Base-by-base conservation (phyloP, 306 rosid species). In the Spatholobus suberectus region DNA sequence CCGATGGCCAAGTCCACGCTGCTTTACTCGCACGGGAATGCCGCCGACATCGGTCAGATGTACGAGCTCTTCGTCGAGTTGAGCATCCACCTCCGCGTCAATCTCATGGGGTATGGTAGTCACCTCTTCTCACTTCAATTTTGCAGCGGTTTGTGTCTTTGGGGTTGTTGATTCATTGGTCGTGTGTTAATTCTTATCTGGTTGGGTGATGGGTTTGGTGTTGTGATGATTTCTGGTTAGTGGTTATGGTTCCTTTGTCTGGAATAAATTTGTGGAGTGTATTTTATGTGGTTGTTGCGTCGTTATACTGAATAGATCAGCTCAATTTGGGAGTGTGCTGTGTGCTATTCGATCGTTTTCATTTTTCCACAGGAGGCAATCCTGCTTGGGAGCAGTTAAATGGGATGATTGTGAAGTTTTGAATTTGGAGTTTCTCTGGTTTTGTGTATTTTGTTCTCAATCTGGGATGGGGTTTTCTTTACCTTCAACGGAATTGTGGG, bases 11-110 rank as follows among this genome's bases (percentile, higher is more conserved):
- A 93, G 27, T 86, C 95, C 23, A 94, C 98, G 1, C 43, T 94
- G 9, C 98, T 94, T 3, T 94, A 94, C 66, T 92, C 98, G 0
- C 98, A 94, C 21, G 98, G 98, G 0, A 94, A 94, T 85, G 97
- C 97, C 1, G 89, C 98, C 3, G 97, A 94, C 78, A 86, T 94
- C 11, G 97, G 98, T 8, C 97, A 92, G 89, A 92, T 94, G 98
- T 92, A 89, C 18, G 97, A 94, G 82, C 97, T 94, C 58, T 94
- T 92, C 88, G 5, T 92, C 72, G 93, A 94, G 83, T 73, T 94
- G 38, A 94, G 97, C 85, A 82, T 91, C 80, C 93, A 90, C 68
- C 80, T 94, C 82, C 94, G 96, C 20, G 89, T 92, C 37, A 94
- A 94, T 82, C 85, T 94, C 77, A 77, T 94, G 75, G 98, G 97